Evolutionary conservation across 2,329 filamentous ascomycete species (phyloP).

Genomic region (Penicillium capsulatum): DNA sequence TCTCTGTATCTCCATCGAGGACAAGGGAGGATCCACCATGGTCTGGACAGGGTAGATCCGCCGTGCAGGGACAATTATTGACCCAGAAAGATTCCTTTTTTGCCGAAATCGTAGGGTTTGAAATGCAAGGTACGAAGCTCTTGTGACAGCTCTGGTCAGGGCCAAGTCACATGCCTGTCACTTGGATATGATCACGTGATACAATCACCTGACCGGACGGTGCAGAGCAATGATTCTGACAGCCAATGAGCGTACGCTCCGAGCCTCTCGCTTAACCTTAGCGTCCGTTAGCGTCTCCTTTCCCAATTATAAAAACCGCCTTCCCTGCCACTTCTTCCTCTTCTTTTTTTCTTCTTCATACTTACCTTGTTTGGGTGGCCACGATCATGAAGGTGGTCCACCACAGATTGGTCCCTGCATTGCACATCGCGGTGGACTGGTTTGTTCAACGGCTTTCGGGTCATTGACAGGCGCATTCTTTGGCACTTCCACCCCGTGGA

Average conservation of each 20-base stretch:
- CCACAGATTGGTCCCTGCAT: slow-evolving; percentile 52
- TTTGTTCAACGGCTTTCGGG: slow-evolving; percentile 46
- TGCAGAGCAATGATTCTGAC: neutral
- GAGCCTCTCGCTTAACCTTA: slow-evolving; percentile 10
- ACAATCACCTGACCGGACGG: no score
- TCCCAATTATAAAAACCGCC: slow-evolving; percentile 30
- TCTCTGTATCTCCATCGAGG: no score
- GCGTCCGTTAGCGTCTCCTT: neutral
- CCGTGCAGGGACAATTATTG: neutral
- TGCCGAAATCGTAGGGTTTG: neutral
- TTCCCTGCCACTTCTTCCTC: slow-evolving; percentile 19
- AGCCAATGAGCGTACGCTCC: neutral
- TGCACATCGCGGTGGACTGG: slow-evolving; percentile 54
- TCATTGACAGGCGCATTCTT: slow-evolving; percentile 42
- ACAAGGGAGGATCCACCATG: no score
- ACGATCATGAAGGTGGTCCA: slow-evolving; percentile 46
- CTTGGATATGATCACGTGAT: no score
- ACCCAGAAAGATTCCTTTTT: no score
- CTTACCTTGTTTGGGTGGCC: slow-evolving; percentile 50
- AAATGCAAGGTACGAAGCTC: neutral
- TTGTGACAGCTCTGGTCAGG: no score
- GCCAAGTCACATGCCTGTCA: no score
- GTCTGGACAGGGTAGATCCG: no score
- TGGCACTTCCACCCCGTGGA: slow-evolving; percentile 31
- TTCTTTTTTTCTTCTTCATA: slow-evolving; percentile 47